Percentiles rank a stretch among this genome's conserved stretches.
Conservation (phyloP, 441 rosid genomes). For the Hypseocharis bilobata region DNA sequence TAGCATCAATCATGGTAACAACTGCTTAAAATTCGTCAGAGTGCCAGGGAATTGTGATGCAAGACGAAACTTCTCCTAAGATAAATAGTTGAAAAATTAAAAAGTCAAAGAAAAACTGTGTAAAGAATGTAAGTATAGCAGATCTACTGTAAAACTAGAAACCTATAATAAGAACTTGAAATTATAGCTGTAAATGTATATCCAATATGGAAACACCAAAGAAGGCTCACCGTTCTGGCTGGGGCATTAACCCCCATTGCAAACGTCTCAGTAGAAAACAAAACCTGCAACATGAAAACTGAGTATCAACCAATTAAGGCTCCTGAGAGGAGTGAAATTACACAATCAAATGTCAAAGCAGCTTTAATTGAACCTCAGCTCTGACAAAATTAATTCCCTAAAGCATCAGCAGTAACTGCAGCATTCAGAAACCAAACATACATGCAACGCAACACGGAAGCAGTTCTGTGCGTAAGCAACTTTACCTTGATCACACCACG, state of each 20-base stretch:
- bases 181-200: conserved; percentile 5
- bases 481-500: conserved; percentile 93
- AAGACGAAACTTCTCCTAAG: not conserved
- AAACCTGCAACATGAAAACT: conserved; percentile 44
- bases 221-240: conserved; percentile 77
- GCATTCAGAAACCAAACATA: conserved; percentile 10
- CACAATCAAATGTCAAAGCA: conserved; percentile 2
- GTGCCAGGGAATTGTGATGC: not conserved
- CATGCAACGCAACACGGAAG: not conserved
- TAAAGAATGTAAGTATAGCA: not conserved
- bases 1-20: not conserved
- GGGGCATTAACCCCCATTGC: conserved; percentile 99
- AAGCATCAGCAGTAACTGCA: not conserved
- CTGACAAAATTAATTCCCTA: conserved; percentile 11
- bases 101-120: not conserved
- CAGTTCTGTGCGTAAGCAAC: not conserved
- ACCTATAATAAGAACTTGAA: not conserved
- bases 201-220: conserved; percentile 13
- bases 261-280: conserved; percentile 96
- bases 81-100: not conserved
- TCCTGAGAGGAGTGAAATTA: conserved; percentile 4
- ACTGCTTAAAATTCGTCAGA: not conserved
- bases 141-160: not conserved
- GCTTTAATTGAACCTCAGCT: conserved; percentile 5
- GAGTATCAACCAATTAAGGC: conserved; percentile 11